Conservation (phyloP, 2,329 filamentous ascomycete genomes). For the Rosellinia necatrix region DNA sequence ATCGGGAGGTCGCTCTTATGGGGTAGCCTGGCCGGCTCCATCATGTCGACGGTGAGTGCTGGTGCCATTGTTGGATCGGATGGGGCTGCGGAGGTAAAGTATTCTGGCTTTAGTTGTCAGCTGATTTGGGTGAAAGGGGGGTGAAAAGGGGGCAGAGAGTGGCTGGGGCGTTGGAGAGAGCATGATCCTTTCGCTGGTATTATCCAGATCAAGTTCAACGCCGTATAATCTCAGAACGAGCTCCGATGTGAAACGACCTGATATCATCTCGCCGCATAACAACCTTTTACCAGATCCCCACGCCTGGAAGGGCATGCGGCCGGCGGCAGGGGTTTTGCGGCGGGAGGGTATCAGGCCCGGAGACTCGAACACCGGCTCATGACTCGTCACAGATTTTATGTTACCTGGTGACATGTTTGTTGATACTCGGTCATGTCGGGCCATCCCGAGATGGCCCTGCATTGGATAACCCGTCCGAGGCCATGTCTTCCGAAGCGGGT, state of each 20-base stretch:
- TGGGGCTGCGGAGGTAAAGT: no score
- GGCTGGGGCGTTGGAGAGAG: no score
- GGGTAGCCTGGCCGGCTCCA: conserved; percentile 56
- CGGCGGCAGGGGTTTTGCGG: conserved; percentile 13
- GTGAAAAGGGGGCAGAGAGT: conserved; percentile 45
- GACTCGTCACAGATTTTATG: conserved; percentile 40
- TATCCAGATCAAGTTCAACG: conserved; percentile 96
- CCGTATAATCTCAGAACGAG: conserved; percentile 83
- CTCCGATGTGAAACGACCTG: conserved; percentile 31
- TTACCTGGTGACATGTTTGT: conserved; percentile 43
- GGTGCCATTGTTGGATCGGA: conserved; percentile 71
- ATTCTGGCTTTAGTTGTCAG: conserved; percentile 43
- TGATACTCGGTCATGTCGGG: conserved; percentile 37
- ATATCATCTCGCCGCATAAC: not conserved
- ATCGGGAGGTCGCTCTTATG: conserved; percentile 51
- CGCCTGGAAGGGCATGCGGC: not conserved
- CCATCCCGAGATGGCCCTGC: conserved; percentile 29
- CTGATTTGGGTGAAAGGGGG: conserved; percentile 38
- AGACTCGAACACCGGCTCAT: conserved; percentile 46
- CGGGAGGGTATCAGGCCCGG: conserved; percentile 27
- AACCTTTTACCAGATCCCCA: no score
- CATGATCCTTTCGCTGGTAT: conserved; percentile 99
- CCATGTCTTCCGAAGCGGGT: conserved; percentile 33
- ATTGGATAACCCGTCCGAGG: conserved; percentile 39
- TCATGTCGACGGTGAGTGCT: conserved; percentile 68